These are phyloP conservation scores for Arthrobotrys megalospora DNA, from an alignment of 2,329 filamentous ascomycete species.

Conservation along the genomic window DNA sequence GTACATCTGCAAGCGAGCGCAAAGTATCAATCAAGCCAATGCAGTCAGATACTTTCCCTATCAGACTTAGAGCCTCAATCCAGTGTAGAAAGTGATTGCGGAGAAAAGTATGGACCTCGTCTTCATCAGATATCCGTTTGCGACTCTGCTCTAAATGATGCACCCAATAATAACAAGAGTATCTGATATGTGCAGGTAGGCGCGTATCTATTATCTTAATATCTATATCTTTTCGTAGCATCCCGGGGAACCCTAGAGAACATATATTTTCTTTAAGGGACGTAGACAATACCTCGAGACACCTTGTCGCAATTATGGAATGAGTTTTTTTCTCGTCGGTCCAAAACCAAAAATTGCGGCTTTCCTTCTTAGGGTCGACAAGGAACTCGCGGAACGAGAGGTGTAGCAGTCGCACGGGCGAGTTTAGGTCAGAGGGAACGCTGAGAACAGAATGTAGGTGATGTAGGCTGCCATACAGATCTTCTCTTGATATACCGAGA, in stretches of 20 bases:
- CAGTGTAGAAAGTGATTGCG: conserved; percentile 1
- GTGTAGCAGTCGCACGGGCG: conserved; percentile 17
- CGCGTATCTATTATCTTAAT: not conserved
- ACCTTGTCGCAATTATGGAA: not conserved
- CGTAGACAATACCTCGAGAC: conserved; percentile 10
- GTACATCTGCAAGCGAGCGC: conserved; percentile 66
- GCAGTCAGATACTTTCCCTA: not conserved
- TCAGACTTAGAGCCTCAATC: conserved; percentile 13
- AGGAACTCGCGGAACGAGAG: conserved; percentile 36
- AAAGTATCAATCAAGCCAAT: not conserved
- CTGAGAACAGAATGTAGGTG: conserved; percentile 15
- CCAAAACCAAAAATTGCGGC: conserved; percentile 19
- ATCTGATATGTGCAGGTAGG: conserved; percentile 3
- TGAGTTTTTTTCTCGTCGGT: conserved; percentile 21
- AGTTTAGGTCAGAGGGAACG: not conserved
- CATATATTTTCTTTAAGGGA: conserved; percentile 24
- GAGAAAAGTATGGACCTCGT: conserved; percentile 4
- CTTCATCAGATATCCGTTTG: not conserved
- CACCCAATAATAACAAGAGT: conserved; percentile 7
- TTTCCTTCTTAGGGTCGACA: conserved; percentile 12
- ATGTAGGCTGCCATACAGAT: not conserved
- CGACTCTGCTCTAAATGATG: conserved; percentile 12
- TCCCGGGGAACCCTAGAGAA: conserved; percentile 14
- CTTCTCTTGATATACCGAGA: conserved; percentile 8
- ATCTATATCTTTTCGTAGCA: not conserved